Conservation (phyloP, 1,284 basidiomycete species). For the Lentinula novae-zelandiae region DNA sequence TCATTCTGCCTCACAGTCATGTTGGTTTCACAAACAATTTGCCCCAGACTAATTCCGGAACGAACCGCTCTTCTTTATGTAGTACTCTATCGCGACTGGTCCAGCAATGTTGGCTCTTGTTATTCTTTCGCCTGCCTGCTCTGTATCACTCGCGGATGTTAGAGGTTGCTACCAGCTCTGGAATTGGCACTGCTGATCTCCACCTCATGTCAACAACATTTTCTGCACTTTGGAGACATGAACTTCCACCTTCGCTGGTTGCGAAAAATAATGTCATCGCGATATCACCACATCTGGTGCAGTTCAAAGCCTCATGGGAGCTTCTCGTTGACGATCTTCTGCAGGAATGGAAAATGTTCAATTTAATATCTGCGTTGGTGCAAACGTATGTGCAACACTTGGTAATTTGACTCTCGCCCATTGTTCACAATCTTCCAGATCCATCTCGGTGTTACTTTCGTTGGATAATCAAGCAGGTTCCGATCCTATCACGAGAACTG, state of each 20-base stretch:
- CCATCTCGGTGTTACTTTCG: not conserved
- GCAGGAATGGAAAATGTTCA: slow-evolving; percentile 35
- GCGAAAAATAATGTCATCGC: not conserved
- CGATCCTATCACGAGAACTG: slow-evolving; percentile 1
- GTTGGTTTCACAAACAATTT: not conserved
- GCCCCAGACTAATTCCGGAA: not conserved
- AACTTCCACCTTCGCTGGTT: not conserved
- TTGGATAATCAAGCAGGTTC: not conserved
- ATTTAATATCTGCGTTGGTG: slow-evolving; percentile 30
- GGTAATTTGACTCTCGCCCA: not conserved
- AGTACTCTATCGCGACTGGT: not conserved
- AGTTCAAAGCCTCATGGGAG: slow-evolving; percentile 24
- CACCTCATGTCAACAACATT: not conserved
- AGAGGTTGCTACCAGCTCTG: slow-evolving; percentile 1
- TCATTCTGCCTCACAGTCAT: not conserved
- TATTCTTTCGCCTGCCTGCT: slow-evolving; percentile 2
- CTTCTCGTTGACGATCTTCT: slow-evolving; percentile 28
- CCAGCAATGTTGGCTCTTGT: not conserved
- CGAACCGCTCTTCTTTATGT: not conserved
- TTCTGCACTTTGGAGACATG: not conserved
- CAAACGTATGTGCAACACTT: slow-evolving; percentile 19
- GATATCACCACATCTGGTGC: not conserved
- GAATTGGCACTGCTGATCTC: not conserved
- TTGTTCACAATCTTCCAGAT: not conserved
- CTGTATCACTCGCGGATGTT: slow-evolving; percentile 4